Conservation (phyloP, 805 yeast genomes). For the Wickerhamiella lipophila region DNA sequence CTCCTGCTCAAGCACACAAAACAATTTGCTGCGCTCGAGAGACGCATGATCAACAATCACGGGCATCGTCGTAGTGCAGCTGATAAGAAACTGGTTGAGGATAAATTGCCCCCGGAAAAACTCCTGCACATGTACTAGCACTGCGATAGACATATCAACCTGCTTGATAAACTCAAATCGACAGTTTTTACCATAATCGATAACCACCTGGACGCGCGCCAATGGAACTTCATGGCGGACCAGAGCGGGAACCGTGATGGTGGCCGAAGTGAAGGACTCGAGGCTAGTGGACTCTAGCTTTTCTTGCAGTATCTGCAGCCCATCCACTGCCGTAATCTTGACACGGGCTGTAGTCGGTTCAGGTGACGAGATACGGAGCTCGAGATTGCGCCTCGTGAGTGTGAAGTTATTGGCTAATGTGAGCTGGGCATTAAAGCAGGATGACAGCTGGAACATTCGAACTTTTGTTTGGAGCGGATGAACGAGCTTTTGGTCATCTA, state of each 20-base stretch:
- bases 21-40: conserved; percentile 30
- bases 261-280: conserved; percentile 12
- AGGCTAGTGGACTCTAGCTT: conserved; percentile 14
- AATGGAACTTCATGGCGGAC: conserved; percentile 21
- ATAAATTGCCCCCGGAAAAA: conserved; percentile 46
- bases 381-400: conserved; percentile 18
- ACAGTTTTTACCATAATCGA: conserved; percentile 22
- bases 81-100: conserved; percentile 57
- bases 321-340: conserved; percentile 15
- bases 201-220: conserved; percentile 21
- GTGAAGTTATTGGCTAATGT: conserved; percentile 14
- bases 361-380: conserved; percentile 13
- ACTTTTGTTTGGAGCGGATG: conserved; percentile 1
- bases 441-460: conserved; percentile 20
- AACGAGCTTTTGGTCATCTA: conserved; percentile 11
- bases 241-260: conserved; percentile 24
- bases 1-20: conserved; percentile 23
- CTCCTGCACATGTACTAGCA: conserved; percentile 73
- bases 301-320: conserved; percentile 18
- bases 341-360: conserved; percentile 14
- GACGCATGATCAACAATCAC: conserved; percentile 38
- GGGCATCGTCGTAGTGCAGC: conserved; percentile 46
- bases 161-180: conserved; percentile 21
- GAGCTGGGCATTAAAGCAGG: conserved; percentile 20
- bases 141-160: conserved; percentile 42